Percentiles rank a stretch among this genome's conserved stretches.
These are phyloP conservation scores for Botrytis byssoidea DNA, from an alignment of 2,329 filamentous ascomycete genomes.

Conservation along the genomic window DNA sequence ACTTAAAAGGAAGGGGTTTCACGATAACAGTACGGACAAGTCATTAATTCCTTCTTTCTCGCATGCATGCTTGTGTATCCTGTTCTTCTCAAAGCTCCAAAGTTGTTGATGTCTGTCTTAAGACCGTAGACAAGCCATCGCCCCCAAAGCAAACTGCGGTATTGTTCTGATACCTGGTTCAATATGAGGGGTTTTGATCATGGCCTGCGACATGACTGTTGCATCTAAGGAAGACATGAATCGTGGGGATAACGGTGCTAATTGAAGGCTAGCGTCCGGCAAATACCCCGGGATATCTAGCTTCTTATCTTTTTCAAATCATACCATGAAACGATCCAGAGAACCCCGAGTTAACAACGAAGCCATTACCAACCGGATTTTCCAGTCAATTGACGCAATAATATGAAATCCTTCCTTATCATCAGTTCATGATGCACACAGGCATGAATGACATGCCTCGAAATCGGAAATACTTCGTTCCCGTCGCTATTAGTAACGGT, in stretches of 20 bases:
- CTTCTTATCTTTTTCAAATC: not conserved
- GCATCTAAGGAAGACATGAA: not conserved
- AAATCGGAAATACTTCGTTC: constrained; percentile 18
- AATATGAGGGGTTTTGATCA: not conserved
- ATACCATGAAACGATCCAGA: not conserved
- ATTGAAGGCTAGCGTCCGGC: not conserved
- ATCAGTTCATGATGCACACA: not conserved
- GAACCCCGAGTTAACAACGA: not conserved
- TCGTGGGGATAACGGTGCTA: not conserved
- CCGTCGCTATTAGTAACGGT: constrained; percentile 4
- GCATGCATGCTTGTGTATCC: not conserved
- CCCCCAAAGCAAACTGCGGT: not conserved
- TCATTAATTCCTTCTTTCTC: not conserved
- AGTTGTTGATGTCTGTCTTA: not conserved
- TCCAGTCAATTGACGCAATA: not conserved
- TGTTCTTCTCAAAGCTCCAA: not conserved
- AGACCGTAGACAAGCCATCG: not conserved
- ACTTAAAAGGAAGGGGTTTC: not conserved
- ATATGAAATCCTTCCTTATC: not conserved
- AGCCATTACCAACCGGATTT: not conserved
- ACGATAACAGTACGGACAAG: not conserved
- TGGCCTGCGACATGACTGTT: not conserved
- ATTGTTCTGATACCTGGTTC: not conserved
- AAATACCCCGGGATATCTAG: not conserved
- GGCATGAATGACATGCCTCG: not conserved